Evolutionary conservation across 306 rosid species (phyloP).

Genomic region (Prunus armeniaca): DNA sequence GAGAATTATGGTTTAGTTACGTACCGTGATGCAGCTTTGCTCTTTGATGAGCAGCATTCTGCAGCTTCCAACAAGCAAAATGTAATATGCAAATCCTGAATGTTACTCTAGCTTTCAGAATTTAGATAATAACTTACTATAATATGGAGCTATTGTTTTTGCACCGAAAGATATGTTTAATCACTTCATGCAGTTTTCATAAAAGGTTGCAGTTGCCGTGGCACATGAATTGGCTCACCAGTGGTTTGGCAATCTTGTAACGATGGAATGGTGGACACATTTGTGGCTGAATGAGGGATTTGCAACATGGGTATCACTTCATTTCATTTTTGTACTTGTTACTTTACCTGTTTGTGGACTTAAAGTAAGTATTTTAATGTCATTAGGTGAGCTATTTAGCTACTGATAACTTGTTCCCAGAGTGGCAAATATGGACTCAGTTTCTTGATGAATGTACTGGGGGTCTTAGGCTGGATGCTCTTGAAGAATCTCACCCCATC

Average conservation of each 20-base stretch:
- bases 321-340: constrained; percentile 15
- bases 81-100: constrained; percentile 43
- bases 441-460: constrained; percentile 68
- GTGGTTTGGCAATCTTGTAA: constrained; percentile 98
- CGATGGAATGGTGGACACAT: constrained; percentile 99
- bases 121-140: constrained; percentile 18
- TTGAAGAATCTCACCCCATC: constrained; percentile 91
- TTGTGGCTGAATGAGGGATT: constrained; percentile 97
- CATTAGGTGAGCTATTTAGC: constrained; percentile 92
- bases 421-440: constrained; percentile 96
- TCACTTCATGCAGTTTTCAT: constrained; percentile 25
- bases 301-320: constrained; percentile 83
- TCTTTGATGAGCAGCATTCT: constrained; percentile 83
- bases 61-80: constrained; percentile 89
- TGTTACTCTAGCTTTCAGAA: constrained; percentile 16
- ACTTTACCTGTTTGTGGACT: constrained; percentile 4
- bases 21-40: constrained; percentile 86
- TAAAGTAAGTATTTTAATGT: constrained; percentile 4
- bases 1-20: constrained; percentile 97
- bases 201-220: constrained; percentile 80
- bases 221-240: constrained; percentile 98
- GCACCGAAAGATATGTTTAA: constrained; percentile 16
- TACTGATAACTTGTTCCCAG: constrained; percentile 80
- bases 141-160: constrained; percentile 8
- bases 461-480: constrained; percentile 86